A percentile compares a stretch with the other conserved stretches of the same genome.
Evolutionary conservation across 768 basidiomycete species (phyloP).

Genomic region (Phaffia australis): DNA sequence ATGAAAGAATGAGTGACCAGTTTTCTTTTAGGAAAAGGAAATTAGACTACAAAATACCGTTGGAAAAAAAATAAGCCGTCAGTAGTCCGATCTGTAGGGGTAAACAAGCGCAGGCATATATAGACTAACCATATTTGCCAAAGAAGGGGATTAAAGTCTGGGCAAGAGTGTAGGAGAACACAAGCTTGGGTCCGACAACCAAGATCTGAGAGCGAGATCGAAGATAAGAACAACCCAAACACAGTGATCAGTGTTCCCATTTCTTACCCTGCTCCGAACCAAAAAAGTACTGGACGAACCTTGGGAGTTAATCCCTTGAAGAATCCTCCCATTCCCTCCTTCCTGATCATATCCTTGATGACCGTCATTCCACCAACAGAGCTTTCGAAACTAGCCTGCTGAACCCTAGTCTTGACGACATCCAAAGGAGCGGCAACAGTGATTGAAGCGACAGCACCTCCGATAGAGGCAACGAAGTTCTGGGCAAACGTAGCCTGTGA

Average conservation of each 20-base stretch:
- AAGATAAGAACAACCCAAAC: not conserved
- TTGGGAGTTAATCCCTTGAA: constrained; percentile 98
- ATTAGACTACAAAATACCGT: not conserved
- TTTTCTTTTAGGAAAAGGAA: no score
- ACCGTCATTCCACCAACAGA: constrained; percentile 60
- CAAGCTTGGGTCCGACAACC: constrained; percentile 92
- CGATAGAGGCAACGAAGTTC: constrained; percentile 91
- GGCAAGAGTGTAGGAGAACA: constrained; percentile 95
- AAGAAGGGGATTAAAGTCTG: constrained; percentile 91
- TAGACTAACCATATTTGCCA: constrained; percentile 52
- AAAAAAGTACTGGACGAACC: constrained; percentile 41
- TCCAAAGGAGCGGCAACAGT: constrained; percentile 93
- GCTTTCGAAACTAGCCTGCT: constrained; percentile 91
- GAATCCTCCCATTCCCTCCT: constrained; percentile 72
- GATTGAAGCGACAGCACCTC: constrained; percentile 88
- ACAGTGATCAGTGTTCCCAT: not conserved
- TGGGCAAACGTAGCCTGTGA: constrained; percentile 91
- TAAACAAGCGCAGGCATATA: not conserved
- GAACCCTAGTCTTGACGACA: constrained; percentile 74
- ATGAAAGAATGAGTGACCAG: not conserved
- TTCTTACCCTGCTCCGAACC: not conserved
- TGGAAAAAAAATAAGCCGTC: not conserved
- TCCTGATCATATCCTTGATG: constrained; percentile 69
- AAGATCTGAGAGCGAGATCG: constrained; percentile 51
- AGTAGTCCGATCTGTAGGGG: not conserved